A percentile compares a stretch with the other conserved stretches of the same genome.
phyloP scores from a whole-genome alignment of 1,284 basidiomycete genomes.

The Fomitopsis palustris region DNA sequence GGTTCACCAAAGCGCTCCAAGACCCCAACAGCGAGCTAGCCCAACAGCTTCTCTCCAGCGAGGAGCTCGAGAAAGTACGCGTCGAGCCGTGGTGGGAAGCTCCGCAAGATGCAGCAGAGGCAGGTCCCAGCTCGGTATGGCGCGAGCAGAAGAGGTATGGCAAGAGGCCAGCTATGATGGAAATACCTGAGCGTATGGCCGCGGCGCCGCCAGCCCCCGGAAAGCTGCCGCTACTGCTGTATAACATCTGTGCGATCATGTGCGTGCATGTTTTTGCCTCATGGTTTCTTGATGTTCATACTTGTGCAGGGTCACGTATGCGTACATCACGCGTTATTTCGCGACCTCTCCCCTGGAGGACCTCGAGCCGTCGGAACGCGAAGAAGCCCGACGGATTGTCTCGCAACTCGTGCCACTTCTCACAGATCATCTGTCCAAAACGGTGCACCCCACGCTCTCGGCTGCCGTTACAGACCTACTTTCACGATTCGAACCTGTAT shows the following conservation, averaged over 20 bases:
- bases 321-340: slow-evolving; percentile 58
- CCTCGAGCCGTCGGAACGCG: slow-evolving; percentile 38
- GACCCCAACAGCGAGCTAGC: slow-evolving; percentile 58
- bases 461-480: slow-evolving; percentile 56
- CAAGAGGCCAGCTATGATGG: slow-evolving; percentile 41
- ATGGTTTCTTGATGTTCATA: not conserved
- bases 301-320: slow-evolving; percentile 55
- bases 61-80: slow-evolving; percentile 38
- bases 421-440: slow-evolving; percentile 49
- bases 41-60: slow-evolving; percentile 55
- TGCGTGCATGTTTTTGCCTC: slow-evolving; percentile 33
- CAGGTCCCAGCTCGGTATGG: not conserved
- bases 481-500: slow-evolving; percentile 53
- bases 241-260: slow-evolving; percentile 66
- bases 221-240: slow-evolving; percentile 46
- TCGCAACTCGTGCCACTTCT: slow-evolving; percentile 60
- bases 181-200: slow-evolving; percentile 47
- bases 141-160: slow-evolving; percentile 27
- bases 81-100: slow-evolving; percentile 28
- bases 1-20: slow-evolving; percentile 53
- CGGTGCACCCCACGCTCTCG: slow-evolving; percentile 43
- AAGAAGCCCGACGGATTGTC: slow-evolving; percentile 45
- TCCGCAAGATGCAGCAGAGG: slow-evolving; percentile 1
- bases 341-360: slow-evolving; percentile 51
- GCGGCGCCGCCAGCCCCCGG: slow-evolving; percentile 29